Percentiles rank a stretch among this genome's conserved stretches.
phyloP scores from a whole-genome alignment of 2,329 filamentous ascomycete species.

The Aspergillus carbonarius region DNA sequence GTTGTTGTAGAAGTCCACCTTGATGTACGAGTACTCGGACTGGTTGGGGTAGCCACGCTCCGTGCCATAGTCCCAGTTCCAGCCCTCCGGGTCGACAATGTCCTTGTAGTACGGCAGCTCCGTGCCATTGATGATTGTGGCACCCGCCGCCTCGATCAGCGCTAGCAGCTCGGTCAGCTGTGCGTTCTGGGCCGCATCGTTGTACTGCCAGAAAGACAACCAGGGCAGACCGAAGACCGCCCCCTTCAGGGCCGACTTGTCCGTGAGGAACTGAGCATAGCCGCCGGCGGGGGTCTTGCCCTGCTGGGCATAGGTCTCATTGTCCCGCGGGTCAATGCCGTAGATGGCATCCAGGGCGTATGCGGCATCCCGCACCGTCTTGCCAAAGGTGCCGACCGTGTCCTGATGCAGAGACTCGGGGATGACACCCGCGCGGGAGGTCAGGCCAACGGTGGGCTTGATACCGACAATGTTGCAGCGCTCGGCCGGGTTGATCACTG shows the following conservation, averaged over 20 bases:
- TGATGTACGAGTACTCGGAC: conserved; percentile 71
- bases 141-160: conserved; percentile 60
- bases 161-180: conserved; percentile 54
- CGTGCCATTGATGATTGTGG: conserved; percentile 67
- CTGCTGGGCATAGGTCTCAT: conserved; percentile 62
- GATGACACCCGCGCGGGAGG: conserved; percentile 62
- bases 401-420: conserved; percentile 69
- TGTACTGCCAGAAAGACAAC: conserved; percentile 67
- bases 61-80: conserved; percentile 70
- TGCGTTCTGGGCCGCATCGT: conserved; percentile 55
- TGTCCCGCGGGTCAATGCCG: conserved; percentile 62
- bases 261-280: conserved; percentile 58
- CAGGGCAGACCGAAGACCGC: conserved; percentile 71
- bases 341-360: conserved; percentile 68
- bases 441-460: conserved; percentile 73
- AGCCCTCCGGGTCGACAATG: conserved; percentile 65
- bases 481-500: conserved; percentile 69
- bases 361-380: conserved; percentile 67
- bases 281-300: conserved; percentile 56
- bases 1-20: conserved; percentile 62
- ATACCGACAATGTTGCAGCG: conserved; percentile 69
- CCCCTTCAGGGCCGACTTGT: conserved; percentile 55
- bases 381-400: conserved; percentile 65
- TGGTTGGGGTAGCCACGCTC: conserved; percentile 66
- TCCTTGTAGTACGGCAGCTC: conserved; percentile 64